Evolutionary conservation across 495 filamentous ascomycete genomes (phyloP), one percentile per base, ranked within the genome.

Genomic region (Hypoxylon intermedium): DNA sequence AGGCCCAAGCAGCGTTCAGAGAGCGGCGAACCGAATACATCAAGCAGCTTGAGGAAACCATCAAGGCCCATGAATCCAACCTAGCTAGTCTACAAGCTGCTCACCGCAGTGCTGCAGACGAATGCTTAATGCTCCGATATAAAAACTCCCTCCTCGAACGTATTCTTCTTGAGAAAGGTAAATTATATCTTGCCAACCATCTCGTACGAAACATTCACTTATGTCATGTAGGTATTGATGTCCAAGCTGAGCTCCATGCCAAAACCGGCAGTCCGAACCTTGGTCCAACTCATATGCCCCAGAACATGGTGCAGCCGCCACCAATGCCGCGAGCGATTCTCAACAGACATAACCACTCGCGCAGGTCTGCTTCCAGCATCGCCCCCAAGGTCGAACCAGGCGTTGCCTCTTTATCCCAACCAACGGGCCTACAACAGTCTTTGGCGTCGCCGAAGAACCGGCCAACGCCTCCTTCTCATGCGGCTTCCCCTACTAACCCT

Each of bases 1-100:
- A 98, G 75, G 94, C 94, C 23, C 94, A 98, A 74, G 94, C 94
- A 40, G 94, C 94, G 23, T 98, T 98, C 69, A 87, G 94, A 41
- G 94, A 98, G 74, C 87, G 94, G 58, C 87, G 94, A 59, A 98
- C 95, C 21, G 94, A 98, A 78, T 98, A 98, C 73, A 98, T 98
- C 79, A 97, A 97, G 77, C 95, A 98, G 74, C 84, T 98, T 9
- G 94, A 98, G 75, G 90, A 91, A 48, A 97, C 92, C 51, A 98
- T 98, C 74, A 95, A 96, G 72, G 92, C 92, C 60, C 94, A 98
- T 79, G 94, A 98, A 75, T 91, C 97, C 60, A 89, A 89, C 60
- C 79, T 98, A 33, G 88, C 93, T 61, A 93, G 85, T 63, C 81
- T 98, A 53, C 95, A 97, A 74, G 90, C 94, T 66, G 95, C 91